Evolutionary conservation across 345 rosid species (phyloP).

Genomic region (Streptanthus diversifolius): DNA sequence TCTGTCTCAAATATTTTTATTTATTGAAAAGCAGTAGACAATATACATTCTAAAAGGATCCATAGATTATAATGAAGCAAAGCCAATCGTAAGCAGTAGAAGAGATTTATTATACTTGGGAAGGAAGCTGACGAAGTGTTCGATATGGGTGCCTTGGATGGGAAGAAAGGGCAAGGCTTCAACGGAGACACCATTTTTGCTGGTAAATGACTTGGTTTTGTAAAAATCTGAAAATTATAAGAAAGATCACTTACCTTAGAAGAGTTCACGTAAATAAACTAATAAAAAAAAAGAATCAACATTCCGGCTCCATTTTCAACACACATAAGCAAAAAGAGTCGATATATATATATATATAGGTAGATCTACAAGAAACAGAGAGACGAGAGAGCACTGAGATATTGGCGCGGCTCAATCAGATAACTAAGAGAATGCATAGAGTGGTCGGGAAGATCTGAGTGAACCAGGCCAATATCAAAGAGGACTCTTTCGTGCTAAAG

Average conservation of each 20-base stretch:
- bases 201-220: not conserved
- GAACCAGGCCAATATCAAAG: constrained; percentile 96
- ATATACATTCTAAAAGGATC: constrained; percentile 6
- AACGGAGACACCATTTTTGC: not conserved
- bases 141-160: constrained; percentile 18
- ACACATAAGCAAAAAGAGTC: not conserved
- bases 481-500: constrained; percentile 38
- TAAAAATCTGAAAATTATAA: not conserved
- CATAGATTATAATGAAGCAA: constrained; percentile 2
- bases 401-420: constrained; percentile 99
- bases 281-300: not conserved
- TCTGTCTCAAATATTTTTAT: not conserved
- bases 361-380: constrained; percentile 11
- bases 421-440: not conserved
- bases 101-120: not conserved
- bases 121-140: not conserved
- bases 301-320: not conserved
- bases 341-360: not conserved
- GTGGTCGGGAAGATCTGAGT: constrained; percentile 50
- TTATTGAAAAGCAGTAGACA: not conserved
- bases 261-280: not conserved
- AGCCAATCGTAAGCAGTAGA: not conserved
- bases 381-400: constrained; percentile 71
- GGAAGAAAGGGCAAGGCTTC: constrained; percentile 18
- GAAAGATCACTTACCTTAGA: not conserved